Base-by-base conservation (phyloP, 2,329 filamentous ascomycete species). In the Aspergillus sp. region DNA sequence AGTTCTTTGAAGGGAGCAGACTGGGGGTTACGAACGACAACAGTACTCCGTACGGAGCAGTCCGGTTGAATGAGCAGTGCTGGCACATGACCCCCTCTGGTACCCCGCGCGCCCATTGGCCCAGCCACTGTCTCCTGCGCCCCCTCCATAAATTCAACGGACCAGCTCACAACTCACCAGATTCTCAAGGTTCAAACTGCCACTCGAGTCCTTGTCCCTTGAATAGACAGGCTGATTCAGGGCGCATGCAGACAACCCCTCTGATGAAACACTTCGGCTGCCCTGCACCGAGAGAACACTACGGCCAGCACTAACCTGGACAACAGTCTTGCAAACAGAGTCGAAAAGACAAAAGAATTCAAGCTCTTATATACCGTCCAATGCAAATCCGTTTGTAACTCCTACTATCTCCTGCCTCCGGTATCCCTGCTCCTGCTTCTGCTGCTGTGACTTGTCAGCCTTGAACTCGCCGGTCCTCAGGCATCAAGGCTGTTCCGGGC, bases 61-160 rank as follows among this genome's bases (percentile, higher is more conserved):
- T 28, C 57, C 60, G 60, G 60, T 19, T 55, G 25, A 52, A 19
- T 28, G 38, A 54, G 52, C n/a, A 22, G 28, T 19, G 41, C 41
- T 31, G 56, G 63, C 63, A 64, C 60, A 59, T 59, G 63, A 64
- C 59, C 56, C 54, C 17, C 34, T 45, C 28, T 34, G 9, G 7
- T 23, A 19, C 48, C 23, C 22, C 8, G 49, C 45, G 41, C 48
- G 31, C 69, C 64, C 6, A 74, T 74, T 74, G 71, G 72, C 58
- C 72, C 72, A 74, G 65, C 72, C 72, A 71, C 72, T 66, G 22
- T 47, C 53, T 49, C 50, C 53, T 60, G 47, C 61, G 41, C 59
- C 59, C 58, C 59, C 59, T 60, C 58, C 34, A 50, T 60, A 60
- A 60, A 60, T 50, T 47, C 52, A 49, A 54, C 31, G 50, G 22